Percentiles rank a stretch among this genome's conserved stretches.
Conservation (phyloP, 768 basidiomycete genomes). For the Leccinum variicolor region DNA sequence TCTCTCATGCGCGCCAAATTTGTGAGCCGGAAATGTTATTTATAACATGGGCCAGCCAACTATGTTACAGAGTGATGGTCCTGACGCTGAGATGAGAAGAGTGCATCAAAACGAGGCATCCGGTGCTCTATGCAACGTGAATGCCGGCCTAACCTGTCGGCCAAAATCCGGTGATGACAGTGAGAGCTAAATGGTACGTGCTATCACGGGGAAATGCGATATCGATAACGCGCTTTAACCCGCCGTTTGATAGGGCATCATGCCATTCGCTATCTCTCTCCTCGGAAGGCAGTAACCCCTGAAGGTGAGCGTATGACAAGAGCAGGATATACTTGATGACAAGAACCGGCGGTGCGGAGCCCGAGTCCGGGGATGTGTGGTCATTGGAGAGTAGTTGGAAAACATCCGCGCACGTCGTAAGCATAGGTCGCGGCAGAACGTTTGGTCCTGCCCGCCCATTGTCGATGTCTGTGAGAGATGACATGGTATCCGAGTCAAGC, state of each 20-base stretch:
- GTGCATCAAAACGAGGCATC: background rate
- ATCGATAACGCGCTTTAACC: slow-evolving; percentile 25
- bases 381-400: slow-evolving; percentile 22
- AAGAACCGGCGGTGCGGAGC: slow-evolving; percentile 8
- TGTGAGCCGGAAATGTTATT: background rate
- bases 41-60: background rate
- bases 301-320: slow-evolving; percentile 37
- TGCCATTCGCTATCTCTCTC: slow-evolving; percentile 37
- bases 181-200: slow-evolving; percentile 27
- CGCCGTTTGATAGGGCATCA: slow-evolving; percentile 23
- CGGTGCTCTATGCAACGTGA: background rate
- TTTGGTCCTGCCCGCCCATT: slow-evolving; percentile 17
- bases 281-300: slow-evolving; percentile 18
- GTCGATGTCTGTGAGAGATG: slow-evolving; percentile 9
- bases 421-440: slow-evolving; percentile 25
- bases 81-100: background rate
- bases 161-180: slow-evolving; percentile 18
- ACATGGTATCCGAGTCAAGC: slow-evolving; percentile 3
- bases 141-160: background rate
- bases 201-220: slow-evolving; percentile 24
- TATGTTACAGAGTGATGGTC: background rate
- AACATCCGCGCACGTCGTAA: slow-evolving; percentile 26
- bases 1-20: background rate
- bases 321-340: slow-evolving; percentile 39
- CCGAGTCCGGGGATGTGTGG: slow-evolving; percentile 5